These are phyloP conservation scores for Yarrowia osloensis DNA, from an alignment of 805 yeast genomes.

Conservation along the genomic window DNA sequence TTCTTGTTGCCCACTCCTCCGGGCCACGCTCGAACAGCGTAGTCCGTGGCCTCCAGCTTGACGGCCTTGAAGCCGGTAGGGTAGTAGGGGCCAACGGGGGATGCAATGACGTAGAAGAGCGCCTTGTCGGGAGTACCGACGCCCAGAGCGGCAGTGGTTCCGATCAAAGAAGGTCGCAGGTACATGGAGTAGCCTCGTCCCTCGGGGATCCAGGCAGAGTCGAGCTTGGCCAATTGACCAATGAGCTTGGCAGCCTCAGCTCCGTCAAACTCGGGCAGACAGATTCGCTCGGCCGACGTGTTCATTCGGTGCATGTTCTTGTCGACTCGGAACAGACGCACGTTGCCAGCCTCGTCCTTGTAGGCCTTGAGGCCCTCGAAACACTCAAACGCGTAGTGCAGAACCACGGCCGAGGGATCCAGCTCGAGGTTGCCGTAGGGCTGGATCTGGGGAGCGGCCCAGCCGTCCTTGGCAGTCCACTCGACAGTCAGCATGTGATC, in stretches of 20 bases:
- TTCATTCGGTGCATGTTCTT: slow-evolving; percentile 92
- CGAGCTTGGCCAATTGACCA: slow-evolving; percentile 72
- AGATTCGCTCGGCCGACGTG: slow-evolving; percentile 82
- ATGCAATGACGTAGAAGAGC: slow-evolving; percentile 78
- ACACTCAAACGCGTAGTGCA: slow-evolving; percentile 92
- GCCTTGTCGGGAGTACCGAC: slow-evolving; percentile 83
- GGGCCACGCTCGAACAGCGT: slow-evolving; percentile 99
- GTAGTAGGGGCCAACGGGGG: slow-evolving; percentile 97
- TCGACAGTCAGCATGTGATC: slow-evolving; percentile 85
- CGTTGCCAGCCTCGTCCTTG: slow-evolving; percentile 54
- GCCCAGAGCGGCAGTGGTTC: slow-evolving; percentile 87
- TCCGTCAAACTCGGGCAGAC: slow-evolving; percentile 81
- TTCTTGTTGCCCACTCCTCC: slow-evolving; percentile 97
- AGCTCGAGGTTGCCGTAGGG: slow-evolving; percentile 76
- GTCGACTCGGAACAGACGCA: slow-evolving; percentile 87
- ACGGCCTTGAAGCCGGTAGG: slow-evolving; percentile 96
- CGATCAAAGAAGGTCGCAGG: slow-evolving; percentile 92
- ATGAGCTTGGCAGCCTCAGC: slow-evolving; percentile 75
- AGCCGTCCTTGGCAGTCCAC: slow-evolving; percentile 76
- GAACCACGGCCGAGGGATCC: slow-evolving; percentile 87
- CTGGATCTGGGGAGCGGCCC: slow-evolving; percentile 85
- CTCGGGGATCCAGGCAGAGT: slow-evolving; percentile 75
- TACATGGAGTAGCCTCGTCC: slow-evolving; percentile 89
- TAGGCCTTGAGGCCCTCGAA: slow-evolving; percentile 97
- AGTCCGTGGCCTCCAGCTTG: slow-evolving; percentile 88